Evolutionary conservation across 768 basidiomycete species (phyloP), one percentile per base, ranked within the genome.

Genomic region (Boletales sp.): DNA sequence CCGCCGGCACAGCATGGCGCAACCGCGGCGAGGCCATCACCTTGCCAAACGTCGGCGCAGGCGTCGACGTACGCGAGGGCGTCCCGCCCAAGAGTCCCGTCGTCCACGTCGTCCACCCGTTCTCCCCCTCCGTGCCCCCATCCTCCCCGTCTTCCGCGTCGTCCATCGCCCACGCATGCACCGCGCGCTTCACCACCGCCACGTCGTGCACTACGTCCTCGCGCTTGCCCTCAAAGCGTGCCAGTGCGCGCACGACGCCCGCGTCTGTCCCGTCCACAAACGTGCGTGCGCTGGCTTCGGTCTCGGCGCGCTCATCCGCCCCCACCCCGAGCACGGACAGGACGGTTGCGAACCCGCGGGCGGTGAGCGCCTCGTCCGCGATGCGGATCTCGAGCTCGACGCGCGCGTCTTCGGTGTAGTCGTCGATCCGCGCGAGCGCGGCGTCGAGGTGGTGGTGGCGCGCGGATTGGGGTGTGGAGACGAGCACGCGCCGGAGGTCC

Each of bases 351-450:
- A 83, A 91, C 4, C 88, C 88, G 8, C 74, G 75, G 8, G 73
- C 71, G 0, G 84, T 72, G 13, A 91, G 74, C 11, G 74, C 76
- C 54, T 88, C 88, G 60, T 93, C 90, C 2, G 85, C 78, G 10
- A 83, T 70, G 19, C 81, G 79, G 36, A 92, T 91, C 68, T 92
- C 90, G 18, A 93, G 70, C 61, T 92, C 90, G 10, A 93, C 90
- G 1, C 87, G 80, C 1, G 81, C 81, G 55, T 91, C 90, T 62
- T 91, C 90, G 5, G 79, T 79, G 60, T 78, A 87, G 61, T 93
- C 87, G 46, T 81, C 74, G 38, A 93, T 72, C 8, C 89, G 74
- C 21, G 80, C 73, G 15, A 87, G 67, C 6, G 81, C 83, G 0
- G 71, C 72, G 17, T 68, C 69, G 4, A 91, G 58, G 14, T 81